Conservation (phyloP, 306 rosid species). For the Vigna nakashimae region DNA sequence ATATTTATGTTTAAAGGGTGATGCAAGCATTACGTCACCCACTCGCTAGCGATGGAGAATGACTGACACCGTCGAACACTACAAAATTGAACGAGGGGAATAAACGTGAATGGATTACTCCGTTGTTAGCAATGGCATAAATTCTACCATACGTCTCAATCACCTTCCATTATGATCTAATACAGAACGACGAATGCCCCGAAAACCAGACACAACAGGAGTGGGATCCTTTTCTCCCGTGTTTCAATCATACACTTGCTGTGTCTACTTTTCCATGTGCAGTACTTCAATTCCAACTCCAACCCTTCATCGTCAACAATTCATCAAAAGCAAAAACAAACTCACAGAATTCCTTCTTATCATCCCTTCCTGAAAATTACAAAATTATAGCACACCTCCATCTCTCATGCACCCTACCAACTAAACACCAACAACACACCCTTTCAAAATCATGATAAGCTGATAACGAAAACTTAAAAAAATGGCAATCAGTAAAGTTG, state of each 20-base stretch:
- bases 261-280: constrained; percentile 36
- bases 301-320: constrained; percentile 35
- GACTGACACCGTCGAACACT: constrained; percentile 39
- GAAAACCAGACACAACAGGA: constrained; percentile 40
- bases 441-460: constrained; percentile 29
- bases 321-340: constrained; percentile 28
- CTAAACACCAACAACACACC: constrained; percentile 30
- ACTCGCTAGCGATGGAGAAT: constrained; percentile 31
- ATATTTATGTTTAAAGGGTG: constrained; percentile 15
- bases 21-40: constrained; percentile 53
- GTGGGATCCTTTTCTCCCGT: constrained; percentile 38
- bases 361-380: constrained; percentile 38
- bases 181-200: constrained; percentile 24
- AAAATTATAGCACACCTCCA: constrained; percentile 40
- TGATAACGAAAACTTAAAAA: constrained; percentile 28
- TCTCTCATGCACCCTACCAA: constrained; percentile 32
- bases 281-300: constrained; percentile 8
- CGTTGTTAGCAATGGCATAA: constrained; percentile 38
- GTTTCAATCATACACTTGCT: constrained; percentile 34
- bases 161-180: constrained; percentile 48
- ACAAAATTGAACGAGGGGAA: constrained; percentile 26
- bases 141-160: constrained; percentile 54
- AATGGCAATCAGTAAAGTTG: constrained; percentile 25
- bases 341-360: constrained; percentile 36
- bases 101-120: constrained; percentile 42